Evolutionary conservation across 371 early-diverging fungal genomes (phyloP), one percentile per base, ranked within the genome.

Genomic region (Smittium culicis): DNA sequence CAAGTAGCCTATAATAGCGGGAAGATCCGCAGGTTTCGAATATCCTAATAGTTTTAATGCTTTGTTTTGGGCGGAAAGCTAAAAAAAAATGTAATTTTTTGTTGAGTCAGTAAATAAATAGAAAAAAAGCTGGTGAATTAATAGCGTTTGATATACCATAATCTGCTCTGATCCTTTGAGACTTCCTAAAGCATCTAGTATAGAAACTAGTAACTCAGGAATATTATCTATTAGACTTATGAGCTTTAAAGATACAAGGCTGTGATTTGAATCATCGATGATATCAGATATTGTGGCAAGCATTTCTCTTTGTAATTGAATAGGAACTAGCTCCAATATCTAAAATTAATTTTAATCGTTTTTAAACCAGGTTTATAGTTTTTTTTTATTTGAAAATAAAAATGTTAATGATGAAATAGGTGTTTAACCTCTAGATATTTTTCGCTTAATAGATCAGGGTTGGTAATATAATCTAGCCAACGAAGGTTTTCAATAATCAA

Each of bases 261-360:
- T 80, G 64, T 86, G 88, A 69, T 88, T 86, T 11, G 88, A 81
- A 63, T 91, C 91, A 11, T 82, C 83, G 16, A 90, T 72, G 29
- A 91, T 88, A 64, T 91, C 89, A 0, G 91, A 88, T 2, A 91
- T 65, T 2, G 81, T 82, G 20, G 79, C 78, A 30, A 91, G 86
- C 31, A 90, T 82, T 72, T 91, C 92, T 63, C 82, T 77, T 68
- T 91, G 89, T 66, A 88, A 81, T 2, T 83, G 74, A 3, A 80
- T 34, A 11, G 88, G 83, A 16, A 85, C 82, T 20, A 86, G 76
- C 20, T 82, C 78, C 17, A 88, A 79, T 16, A 88, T 80, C 83
- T 64, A 45, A 83, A 67, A 35, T 33, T 24, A 16, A 29, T 25
- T 45, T 34, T 75, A n/a, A n/a, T n/a, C n/a, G n/a, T n/a, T n/a